These are phyloP conservation scores for Ramularia collo-cygni DNA, from an alignment of 2,329 filamentous ascomycete species.

Conservation along the genomic window DNA sequence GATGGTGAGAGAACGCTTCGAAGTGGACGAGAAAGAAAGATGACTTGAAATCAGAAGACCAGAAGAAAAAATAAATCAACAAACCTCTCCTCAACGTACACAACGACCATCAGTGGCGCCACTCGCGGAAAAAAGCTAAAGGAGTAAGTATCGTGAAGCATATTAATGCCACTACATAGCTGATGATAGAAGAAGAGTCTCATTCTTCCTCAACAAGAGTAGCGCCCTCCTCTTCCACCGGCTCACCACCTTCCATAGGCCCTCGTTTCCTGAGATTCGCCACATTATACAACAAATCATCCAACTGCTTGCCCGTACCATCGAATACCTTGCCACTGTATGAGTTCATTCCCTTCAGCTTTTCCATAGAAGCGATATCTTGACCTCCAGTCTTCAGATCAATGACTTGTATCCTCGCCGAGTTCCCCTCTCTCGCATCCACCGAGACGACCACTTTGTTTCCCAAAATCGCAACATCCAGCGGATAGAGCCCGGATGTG, in stretches of 20 bases:
- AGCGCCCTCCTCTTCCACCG: too few relatives aligned
- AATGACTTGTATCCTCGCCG: neutral
- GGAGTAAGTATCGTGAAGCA: too few relatives aligned
- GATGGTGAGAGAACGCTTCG: too few relatives aligned
- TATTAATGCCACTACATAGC: too few relatives aligned
- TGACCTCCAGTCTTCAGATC: neutral
- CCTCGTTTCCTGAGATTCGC: slow-evolving; percentile 45
- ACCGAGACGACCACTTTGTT: slow-evolving; percentile 14
- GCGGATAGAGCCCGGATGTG: slow-evolving; percentile 4
- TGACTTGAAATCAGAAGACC: too few relatives aligned
- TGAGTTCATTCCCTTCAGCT: slow-evolving; percentile 16
- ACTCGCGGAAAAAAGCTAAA: too few relatives aligned
- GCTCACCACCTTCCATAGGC: slow-evolving; percentile 2
- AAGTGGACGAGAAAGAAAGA: too few relatives aligned
- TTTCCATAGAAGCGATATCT: slow-evolving; percentile 1
- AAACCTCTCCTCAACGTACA: too few relatives aligned
- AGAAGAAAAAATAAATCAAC: too few relatives aligned
- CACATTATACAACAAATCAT: slow-evolving; percentile 41
- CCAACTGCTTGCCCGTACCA: slow-evolving; percentile 33
- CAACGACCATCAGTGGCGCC: too few relatives aligned
- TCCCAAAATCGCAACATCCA: slow-evolving; percentile 14
- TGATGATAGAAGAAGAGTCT: too few relatives aligned
- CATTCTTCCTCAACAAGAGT: slow-evolving; percentile 32
- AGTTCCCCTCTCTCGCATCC: slow-evolving; percentile 9
- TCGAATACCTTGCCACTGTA: slow-evolving; percentile 12